These are phyloP conservation scores for Saprolegnia parasitica DNA, from an alignment of 352 stramenopile species.

Conservation along the genomic window DNA sequence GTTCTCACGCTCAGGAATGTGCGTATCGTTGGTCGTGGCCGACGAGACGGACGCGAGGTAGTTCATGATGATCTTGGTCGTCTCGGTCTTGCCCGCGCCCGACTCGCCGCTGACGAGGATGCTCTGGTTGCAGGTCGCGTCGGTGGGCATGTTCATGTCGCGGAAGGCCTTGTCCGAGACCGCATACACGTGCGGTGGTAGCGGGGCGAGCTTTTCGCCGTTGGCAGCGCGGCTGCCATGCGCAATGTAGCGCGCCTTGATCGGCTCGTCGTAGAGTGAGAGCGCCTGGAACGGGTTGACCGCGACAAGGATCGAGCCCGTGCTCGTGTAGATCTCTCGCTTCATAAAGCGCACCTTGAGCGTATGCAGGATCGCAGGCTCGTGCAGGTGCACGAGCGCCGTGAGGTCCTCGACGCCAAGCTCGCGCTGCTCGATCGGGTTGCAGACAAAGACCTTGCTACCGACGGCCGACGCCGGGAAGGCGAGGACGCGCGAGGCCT, in stretches of 20 bases:
- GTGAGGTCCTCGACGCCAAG: constrained; percentile 40
- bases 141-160: constrained; percentile 48
- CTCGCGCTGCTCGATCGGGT: constrained; percentile 22
- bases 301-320: constrained; percentile 46
- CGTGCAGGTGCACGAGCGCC: constrained; percentile 25
- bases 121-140: constrained; percentile 61
- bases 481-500: constrained; percentile 29
- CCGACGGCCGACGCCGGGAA: constrained; percentile 30
- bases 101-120: constrained; percentile 95
- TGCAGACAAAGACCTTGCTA: constrained; percentile 35
- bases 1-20: not conserved
- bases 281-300: constrained; percentile 54
- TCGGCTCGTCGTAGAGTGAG: constrained; percentile 37
- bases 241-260: constrained; percentile 15
- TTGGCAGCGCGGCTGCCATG: constrained; percentile 39
- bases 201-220: constrained; percentile 45
- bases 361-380: constrained; percentile 20
- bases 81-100: constrained; percentile 95
- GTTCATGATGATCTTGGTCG: constrained; percentile 96
- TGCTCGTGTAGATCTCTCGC: constrained; percentile 37
- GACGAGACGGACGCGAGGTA: constrained; percentile 90
- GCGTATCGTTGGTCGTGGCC: constrained; percentile 32
- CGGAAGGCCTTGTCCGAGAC: constrained; percentile 80
- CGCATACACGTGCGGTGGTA: constrained; percentile 83
- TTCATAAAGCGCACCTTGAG: constrained; percentile 26